Evolutionary conservation across 164 flowering plant species (phyloP).

Genomic region (Liquidambar formosana): DNA sequence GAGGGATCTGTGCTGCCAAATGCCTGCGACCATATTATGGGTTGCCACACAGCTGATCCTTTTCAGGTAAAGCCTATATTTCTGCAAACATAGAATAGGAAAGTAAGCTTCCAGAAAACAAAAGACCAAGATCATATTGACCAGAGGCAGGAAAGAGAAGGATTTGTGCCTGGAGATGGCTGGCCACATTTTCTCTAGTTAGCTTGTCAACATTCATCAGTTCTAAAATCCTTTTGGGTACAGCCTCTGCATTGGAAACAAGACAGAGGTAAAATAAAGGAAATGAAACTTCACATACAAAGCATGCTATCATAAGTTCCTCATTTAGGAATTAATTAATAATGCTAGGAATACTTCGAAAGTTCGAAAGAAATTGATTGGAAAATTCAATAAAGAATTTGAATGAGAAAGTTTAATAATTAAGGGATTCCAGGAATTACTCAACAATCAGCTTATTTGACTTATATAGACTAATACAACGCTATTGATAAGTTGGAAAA

Average conservation of each 20-base stretch:
- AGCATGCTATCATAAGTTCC: not conserved
- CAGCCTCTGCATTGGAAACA: slow-evolving; percentile 42
- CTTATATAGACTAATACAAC: no score
- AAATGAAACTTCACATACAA: not conserved
- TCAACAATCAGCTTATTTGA: no score
- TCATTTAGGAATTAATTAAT: not conserved
- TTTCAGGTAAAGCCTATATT: slow-evolving; percentile 46
- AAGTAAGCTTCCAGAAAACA: not conserved
- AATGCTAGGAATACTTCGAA: no score
- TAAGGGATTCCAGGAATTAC: not conserved
- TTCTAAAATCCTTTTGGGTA: slow-evolving; percentile 47
- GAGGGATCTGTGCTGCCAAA: slow-evolving; percentile 38
- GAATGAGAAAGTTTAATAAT: not conserved
- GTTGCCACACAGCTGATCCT: slow-evolving; percentile 43
- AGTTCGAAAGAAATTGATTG: not conserved
- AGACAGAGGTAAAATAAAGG: not conserved
- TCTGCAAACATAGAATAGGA: slow-evolving; percentile 25
- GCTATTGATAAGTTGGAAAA: no score
- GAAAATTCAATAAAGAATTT: not conserved
- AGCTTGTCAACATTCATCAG: slow-evolving; percentile 53
- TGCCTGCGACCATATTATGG: slow-evolving; percentile 58
- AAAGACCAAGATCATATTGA: not conserved
- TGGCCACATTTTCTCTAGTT: slow-evolving; percentile 54
- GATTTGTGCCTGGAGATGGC: slow-evolving; percentile 43
- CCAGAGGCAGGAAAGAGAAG: not conserved